Base-by-base conservation (phyloP, 1,284 basidiomycete genomes). In the Stygiomarasmius scandens region DNA sequence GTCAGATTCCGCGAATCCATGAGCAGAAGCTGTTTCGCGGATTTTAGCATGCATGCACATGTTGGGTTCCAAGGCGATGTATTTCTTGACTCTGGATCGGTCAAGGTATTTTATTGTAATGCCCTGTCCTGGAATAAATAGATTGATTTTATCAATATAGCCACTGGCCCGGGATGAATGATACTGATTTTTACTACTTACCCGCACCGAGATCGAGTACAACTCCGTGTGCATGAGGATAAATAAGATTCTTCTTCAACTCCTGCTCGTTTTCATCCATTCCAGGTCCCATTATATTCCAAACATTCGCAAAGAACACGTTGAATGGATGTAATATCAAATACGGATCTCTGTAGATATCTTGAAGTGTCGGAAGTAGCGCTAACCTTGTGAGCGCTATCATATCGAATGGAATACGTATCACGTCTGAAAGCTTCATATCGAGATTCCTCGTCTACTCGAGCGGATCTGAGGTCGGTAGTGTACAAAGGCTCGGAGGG, bases 151-250 rank as follows among this genome's bases (percentile, higher is more conserved):
- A 23, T 22, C 22, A 3, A 24, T 50, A 29, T 10, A 25, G 10
- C 25, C 48, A 54, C 49, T 38, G 49, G 32, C 12, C 2, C 11
- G 6, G 16, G 34, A 19, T 23, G 1, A 2, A 16, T 22, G 55
- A 14, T 52, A 23, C 41, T 56, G 57, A 2, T 10, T 34, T 36
- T 23, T 43, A 64, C 70, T 58, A 64, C 70, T 58, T 58, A 85
- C 87, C 89, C 69, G 89, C 87, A 16, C 89, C 89, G 29, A 90
- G 62, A 62, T 90, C 89, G 22, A 91, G 74, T 1, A 91, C 85
- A 2, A 82, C 72, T 2, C 89, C 89, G 11, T 70, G 64, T 2
- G 87, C 86, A 62, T 86, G 70, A 0, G 75, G 73, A 0, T 77
- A 76, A 49, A 90, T 78, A 48, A 91, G 74, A 0, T 58, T 57